A percentile compares a stretch with the other conserved stretches of the same genome.
Evolutionary conservation across 371 early-diverging fungal genomes (phyloP).

Genomic region (Nematocida sp.): DNA sequence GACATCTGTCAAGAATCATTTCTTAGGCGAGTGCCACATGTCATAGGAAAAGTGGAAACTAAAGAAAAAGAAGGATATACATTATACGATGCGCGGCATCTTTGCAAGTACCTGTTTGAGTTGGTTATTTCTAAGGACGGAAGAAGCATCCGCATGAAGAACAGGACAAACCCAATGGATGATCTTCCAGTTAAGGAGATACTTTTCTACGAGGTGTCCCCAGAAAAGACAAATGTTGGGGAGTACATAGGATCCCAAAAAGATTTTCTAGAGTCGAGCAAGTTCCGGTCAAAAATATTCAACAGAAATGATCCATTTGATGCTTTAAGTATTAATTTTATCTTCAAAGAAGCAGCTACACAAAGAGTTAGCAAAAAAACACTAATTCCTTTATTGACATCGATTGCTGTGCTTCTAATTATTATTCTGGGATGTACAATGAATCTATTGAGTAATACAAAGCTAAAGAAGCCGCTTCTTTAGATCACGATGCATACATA

Average conservation of each 20-base stretch:
- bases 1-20: constrained; percentile 64
- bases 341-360: constrained; percentile 56
- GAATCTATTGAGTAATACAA: background rate
- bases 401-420: constrained; percentile 2
- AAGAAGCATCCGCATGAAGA: constrained; percentile 65
- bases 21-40: constrained; percentile 38
- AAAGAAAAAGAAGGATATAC: constrained; percentile 33
- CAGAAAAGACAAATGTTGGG: constrained; percentile 62
- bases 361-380: constrained; percentile 19
- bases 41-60: constrained; percentile 1
- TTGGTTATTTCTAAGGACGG: constrained; percentile 68
- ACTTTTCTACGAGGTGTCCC: constrained; percentile 64
- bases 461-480: background rate
- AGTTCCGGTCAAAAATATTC: constrained; percentile 66
- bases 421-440: background rate
- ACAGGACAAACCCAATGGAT: constrained; percentile 66
- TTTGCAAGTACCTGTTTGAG: constrained; percentile 68
- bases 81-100: constrained; percentile 67
- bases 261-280: constrained; percentile 65
- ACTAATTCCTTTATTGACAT: constrained; percentile 4
- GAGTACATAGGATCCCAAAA: constrained; percentile 66
- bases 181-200: constrained; percentile 62
- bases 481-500: too few relatives aligned
- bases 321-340: constrained; percentile 67
- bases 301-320: constrained; percentile 66